Percentiles rank a stretch among this genome's conserved stretches.
phyloP scores from a whole-genome alignment of 768 basidiomycete genomes.

The Heimioporus sp. region DNA sequence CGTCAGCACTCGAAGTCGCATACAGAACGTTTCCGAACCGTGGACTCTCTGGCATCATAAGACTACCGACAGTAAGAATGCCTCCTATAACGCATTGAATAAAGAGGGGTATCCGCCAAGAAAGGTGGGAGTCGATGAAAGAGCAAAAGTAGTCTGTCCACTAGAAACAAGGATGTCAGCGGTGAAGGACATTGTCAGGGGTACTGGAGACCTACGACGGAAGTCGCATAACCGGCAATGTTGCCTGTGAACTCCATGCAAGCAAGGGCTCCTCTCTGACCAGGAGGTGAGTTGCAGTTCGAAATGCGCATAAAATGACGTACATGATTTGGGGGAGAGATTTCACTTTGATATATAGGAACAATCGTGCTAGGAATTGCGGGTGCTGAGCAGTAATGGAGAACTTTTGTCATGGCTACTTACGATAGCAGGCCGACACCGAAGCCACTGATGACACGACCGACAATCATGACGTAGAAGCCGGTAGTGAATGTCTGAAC shows the following conservation, averaged over 20 bases:
- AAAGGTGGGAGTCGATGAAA: constrained; percentile 76
- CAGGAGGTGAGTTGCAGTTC: constrained; percentile 1
- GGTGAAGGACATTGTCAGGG: not conserved
- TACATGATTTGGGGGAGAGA: constrained; percentile 89
- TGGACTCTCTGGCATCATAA: constrained; percentile 89
- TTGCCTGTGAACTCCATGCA: constrained; percentile 97
- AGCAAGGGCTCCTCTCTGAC: constrained; percentile 82
- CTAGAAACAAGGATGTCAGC: constrained; percentile 34
- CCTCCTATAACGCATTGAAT: constrained; percentile 86
- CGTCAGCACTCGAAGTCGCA: constrained; percentile 2
- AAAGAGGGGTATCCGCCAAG: constrained; percentile 91
- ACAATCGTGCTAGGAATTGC: constrained; percentile 71
- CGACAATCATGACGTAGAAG: constrained; percentile 78
- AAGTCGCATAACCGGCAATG: constrained; percentile 85
- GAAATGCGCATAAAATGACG: constrained; percentile 17
- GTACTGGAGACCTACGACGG: constrained; percentile 60
- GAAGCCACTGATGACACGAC: constrained; percentile 80
- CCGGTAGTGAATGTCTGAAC: constrained; percentile 83
- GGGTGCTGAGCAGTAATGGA: constrained; percentile 2
- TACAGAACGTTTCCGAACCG: constrained; percentile 41
- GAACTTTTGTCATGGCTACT: constrained; percentile 26
- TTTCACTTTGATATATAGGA: constrained; percentile 94
- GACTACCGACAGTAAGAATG: constrained; percentile 74
- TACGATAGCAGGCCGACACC: constrained; percentile 90
- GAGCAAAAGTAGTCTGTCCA: constrained; percentile 96